Evolutionary conservation across 352 stramenopile species (phyloP), one percentile per base, ranked within the genome.

Genomic region (Globisporangium takayamanum): DNA sequence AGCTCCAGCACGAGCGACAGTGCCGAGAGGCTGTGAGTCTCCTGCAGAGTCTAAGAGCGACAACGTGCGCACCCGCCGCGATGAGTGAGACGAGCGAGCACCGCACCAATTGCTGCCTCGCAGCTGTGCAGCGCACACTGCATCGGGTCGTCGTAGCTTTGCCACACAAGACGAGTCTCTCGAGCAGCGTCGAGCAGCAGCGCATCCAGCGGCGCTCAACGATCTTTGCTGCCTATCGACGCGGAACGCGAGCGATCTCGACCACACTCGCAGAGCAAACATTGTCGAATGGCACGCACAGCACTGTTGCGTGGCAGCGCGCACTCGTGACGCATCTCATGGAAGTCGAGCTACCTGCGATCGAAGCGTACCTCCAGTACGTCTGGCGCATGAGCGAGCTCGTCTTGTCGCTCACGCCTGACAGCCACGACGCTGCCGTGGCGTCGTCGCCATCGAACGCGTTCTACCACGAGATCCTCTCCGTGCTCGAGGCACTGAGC

Each of bases 291-390:
- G 44, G 6, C 16, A 7, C 10, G n/a, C 42, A 11, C 42, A 41
- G 3, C 5, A 53, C 5, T 33, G 44, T 25, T 52, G 28, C 18
- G 4, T 78, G 72, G 62, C n/a, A 65, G 20, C 54, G 64, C 3
- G 65, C 70, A 25, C 45, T 73, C 16, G 49, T 66, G 3, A 51
- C 64, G 3, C 73, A 88, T 42, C 57, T 88, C 28, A 57, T 69
- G 25, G 55, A 73, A 22, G 59, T 77, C 5, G 75, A 88, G 33
- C 54, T 88, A 5, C 73, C 73, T n/a, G 71, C 69, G 1, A 78
- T 88, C 62, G 73, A 79, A 26, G 41, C 45, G 2, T 84, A 84
- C 48, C 49, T 84, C 18, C 70, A 55, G 14, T 69, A 71, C 12
- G 55, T 84, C 16, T 84, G 78, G 73, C 65, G 53, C 15, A 62